phyloP scores from a whole-genome alignment of 306 rosid genomes.

The Quercus aquifolioides region DNA sequence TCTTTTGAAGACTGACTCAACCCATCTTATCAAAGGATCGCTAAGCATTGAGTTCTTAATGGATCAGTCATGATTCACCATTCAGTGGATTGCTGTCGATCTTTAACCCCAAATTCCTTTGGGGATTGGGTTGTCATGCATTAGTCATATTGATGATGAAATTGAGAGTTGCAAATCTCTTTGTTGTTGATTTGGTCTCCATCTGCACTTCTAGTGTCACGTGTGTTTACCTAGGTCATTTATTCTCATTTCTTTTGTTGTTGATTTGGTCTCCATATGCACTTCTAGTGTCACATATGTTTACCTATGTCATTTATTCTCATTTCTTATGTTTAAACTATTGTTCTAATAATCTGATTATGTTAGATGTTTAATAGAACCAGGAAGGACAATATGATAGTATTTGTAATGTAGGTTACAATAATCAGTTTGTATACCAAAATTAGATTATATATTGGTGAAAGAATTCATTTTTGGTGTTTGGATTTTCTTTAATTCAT shows the following conservation, averaged over 20 bases:
- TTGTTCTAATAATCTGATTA: slow-evolving; percentile 10
- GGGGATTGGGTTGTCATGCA: slow-evolving; percentile 29
- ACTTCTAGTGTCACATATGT: too few species aligned
- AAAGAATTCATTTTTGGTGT: not conserved
- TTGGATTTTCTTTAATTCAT: not conserved
- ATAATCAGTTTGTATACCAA: slow-evolving; percentile 43
- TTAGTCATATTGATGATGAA: slow-evolving; percentile 1
- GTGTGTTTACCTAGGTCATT: not conserved
- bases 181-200: slow-evolving; percentile 2
- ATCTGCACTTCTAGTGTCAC: slow-evolving; percentile 16
- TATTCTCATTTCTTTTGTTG: slow-evolving; percentile 11
- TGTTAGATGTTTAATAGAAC: slow-evolving; percentile 49
- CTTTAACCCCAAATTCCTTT: slow-evolving; percentile 10
- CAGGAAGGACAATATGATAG: slow-evolving; percentile 33
- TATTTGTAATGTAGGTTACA: slow-evolving; percentile 43
- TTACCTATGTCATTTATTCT: too few species aligned
- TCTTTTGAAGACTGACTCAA: not conserved
- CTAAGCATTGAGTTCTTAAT: slow-evolving; percentile 2
- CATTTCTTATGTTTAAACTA: too few species aligned
- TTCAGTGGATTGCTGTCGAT: slow-evolving; percentile 19
- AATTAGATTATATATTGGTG: slow-evolving; percentile 35
- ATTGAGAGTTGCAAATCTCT: too few species aligned
- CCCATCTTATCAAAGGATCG: not conserved
- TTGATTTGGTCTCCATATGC: too few species aligned
- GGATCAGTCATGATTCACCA: not conserved